Evolutionary conservation across 306 rosid species (phyloP), one percentile per base, ranked within the genome.

Genomic region (Acacia acuminata): DNA sequence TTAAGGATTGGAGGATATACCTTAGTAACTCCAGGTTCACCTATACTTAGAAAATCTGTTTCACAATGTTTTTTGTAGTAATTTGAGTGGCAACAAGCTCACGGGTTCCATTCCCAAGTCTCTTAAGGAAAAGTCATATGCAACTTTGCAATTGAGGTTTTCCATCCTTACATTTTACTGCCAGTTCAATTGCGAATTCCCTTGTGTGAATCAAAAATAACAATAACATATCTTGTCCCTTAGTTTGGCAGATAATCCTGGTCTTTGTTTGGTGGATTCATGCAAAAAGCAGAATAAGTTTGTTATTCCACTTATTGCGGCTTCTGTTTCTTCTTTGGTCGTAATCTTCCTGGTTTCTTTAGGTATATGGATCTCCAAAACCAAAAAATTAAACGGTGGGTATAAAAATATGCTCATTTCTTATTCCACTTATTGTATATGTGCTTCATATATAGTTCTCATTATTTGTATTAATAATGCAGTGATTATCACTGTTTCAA

Each of bases 61-160:
- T 30, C 32, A 30, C 32, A 30, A 30, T 30, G 32, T 30, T 30
- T 30, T 30, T n/a, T n/a, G 32, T 30, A 30, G 32, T 30, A 30
- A 30, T 2, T 30, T 30, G 32, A 30, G 32, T 30, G 32, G 32
- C 32, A 30, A 30, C 32, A 30, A 30, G 32, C 32, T 30, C 32
- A 30, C 32, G 32, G 32, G 32, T 30, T 30, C 32, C 1, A 30
- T 30, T 30, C 32, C 32, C 32, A 2, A 2, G 32, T 30, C 2
- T 30, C 32, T 30, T 20, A 10, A 77, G 65, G 77, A 38, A 58
- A 85, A 44, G 53, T 44, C 80, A 16, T 60, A 38, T 50, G 56
- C 1, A 53, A 20, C 0, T 73, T 72, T 80, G 47, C 2, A 2
- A 4, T 43, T 80, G 40, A 80, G 83, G 83, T 80, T 72, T 43